Conservation (phyloP, 2,329 filamentous ascomycete species). For the Ceratocystis ficicola region DNA sequence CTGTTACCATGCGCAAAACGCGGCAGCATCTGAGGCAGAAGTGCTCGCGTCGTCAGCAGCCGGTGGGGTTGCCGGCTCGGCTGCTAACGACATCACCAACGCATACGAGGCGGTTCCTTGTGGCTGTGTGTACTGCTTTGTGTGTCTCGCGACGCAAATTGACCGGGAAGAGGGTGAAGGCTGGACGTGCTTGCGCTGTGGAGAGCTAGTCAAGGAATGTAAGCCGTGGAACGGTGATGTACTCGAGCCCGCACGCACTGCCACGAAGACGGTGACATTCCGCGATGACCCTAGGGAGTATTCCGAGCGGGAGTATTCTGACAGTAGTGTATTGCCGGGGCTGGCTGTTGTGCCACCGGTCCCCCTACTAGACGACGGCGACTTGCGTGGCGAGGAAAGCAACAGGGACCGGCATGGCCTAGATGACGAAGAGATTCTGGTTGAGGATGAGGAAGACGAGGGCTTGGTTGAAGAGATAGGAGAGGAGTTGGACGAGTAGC, state of each 20-base stretch:
- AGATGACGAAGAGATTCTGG: conserved; percentile 4
- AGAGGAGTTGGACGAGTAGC: background rate
- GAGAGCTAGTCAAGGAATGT: conserved; percentile 70
- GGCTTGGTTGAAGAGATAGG: conserved; percentile 7
- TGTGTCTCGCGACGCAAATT: conserved; percentile 79
- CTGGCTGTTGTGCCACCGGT: conserved; percentile 9
- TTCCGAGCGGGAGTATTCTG: conserved; percentile 18
- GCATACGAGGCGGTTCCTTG: conserved; percentile 87
- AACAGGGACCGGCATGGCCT: background rate
- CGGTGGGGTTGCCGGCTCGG: conserved; percentile 72
- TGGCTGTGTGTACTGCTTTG: conserved; percentile 89
- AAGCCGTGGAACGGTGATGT: conserved; percentile 88
- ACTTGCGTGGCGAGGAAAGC: background rate
- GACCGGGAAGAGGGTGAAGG: conserved; percentile 91
- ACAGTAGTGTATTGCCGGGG: background rate
- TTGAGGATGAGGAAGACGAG: conserved; percentile 16
- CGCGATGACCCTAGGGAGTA: conserved; percentile 38
- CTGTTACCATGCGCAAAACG: conserved; percentile 88
- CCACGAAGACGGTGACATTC: conserved; percentile 50
- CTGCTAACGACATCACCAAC: conserved; percentile 88
- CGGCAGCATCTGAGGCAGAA: conserved; percentile 58
- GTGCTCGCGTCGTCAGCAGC: conserved; percentile 58
- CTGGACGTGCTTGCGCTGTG: conserved; percentile 83
- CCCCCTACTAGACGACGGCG: background rate
- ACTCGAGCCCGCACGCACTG: conserved; percentile 42